Base-by-base conservation (phyloP, 2,329 filamentous ascomycete species). In the Sclerotinia subarctica region DNA sequence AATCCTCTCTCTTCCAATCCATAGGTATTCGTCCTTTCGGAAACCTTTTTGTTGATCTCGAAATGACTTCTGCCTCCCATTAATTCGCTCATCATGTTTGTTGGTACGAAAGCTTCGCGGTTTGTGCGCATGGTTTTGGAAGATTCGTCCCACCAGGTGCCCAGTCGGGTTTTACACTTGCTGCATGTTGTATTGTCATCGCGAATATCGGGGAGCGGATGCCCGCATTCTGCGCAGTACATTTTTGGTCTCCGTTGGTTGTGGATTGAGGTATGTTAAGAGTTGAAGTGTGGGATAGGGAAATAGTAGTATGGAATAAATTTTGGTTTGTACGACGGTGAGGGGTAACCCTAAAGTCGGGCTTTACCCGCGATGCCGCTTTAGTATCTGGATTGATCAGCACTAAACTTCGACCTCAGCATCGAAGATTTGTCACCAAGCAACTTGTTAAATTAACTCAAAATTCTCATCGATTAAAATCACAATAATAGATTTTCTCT, bases 1-100 rank as follows among this genome's bases (percentile, higher is more conserved):
- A 90, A 89, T 76, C 82, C 84, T 69, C 87, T 81, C 79, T 90
- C 87, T 78, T 90, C 87, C 74, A 89, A 87, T 49, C 84, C 84
- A 76, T 87, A 72, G 15, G 29, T 69, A 64, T 78, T 78, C 56
- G 47, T 70, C 53, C 75, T 64, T 38, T 64, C 35, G 11, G 66
- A 67, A 70, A 74, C 73, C 67, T 64, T 72, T 32, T 64, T 62
- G n/a, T 67, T 66, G 8, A 59, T 65, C 35, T 65, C 67, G 15
- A 69, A 56, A 35, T 66, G 58, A n/a, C 35, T 60, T 42, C 64
- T 35, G n/a, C 66, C 51, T 17, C 69, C 51, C 38, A 53, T 57
- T 21, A 69, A 32, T 58, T 68, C 66, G 51, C 42, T 64, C 60
- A 68, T 68, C 59, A 64, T 64, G 17, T 54, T 65, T 7, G 51